A percentile compares a stretch with the other conserved stretches of the same genome.
phyloP scores from a whole-genome alignment of 257 asterid species.

The Rubia yunnanensis region DNA sequence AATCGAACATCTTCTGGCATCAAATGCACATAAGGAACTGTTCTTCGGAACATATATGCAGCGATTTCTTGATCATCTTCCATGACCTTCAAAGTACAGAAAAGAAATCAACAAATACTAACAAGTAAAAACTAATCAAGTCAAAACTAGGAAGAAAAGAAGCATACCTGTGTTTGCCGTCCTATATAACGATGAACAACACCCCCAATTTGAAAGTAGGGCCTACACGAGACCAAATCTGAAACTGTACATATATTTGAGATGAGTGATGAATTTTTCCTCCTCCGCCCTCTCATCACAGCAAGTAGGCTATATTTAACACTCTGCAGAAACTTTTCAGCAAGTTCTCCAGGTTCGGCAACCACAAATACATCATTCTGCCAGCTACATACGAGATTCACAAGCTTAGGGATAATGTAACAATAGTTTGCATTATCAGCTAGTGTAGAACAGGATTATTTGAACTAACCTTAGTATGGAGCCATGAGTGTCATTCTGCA shows the following conservation, averaged over 20 bases:
- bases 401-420: conserved; percentile 13
- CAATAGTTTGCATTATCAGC: conserved; percentile 4
- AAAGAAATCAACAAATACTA: conserved; percentile 9
- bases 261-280: conserved; percentile 62
- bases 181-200: conserved; percentile 97
- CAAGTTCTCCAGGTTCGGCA: conserved; percentile 97
- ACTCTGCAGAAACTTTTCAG: conserved; percentile 80
- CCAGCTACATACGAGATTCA: conserved; percentile 50
- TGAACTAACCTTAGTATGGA: conserved; percentile 66
- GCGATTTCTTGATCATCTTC: conserved; percentile 96
- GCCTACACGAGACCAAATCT: conserved; percentile 73
- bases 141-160: background rate
- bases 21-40: conserved; percentile 85
- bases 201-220: conserved; percentile 93
- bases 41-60: conserved; percentile 98
- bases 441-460: background rate
- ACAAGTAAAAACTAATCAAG: conserved; percentile 12
- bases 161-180: conserved; percentile 85
- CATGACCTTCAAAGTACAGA: conserved; percentile 63
- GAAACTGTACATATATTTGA: conserved; percentile 66
- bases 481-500: conserved; percentile 89
- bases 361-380: conserved; percentile 98
- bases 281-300: conserved; percentile 69
- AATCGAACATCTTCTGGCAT: conserved; percentile 84
- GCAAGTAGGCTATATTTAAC: conserved; percentile 76